Conservation (phyloP, 2,329 filamentous ascomycete genomes). For the Cercospora sojina region DNA sequence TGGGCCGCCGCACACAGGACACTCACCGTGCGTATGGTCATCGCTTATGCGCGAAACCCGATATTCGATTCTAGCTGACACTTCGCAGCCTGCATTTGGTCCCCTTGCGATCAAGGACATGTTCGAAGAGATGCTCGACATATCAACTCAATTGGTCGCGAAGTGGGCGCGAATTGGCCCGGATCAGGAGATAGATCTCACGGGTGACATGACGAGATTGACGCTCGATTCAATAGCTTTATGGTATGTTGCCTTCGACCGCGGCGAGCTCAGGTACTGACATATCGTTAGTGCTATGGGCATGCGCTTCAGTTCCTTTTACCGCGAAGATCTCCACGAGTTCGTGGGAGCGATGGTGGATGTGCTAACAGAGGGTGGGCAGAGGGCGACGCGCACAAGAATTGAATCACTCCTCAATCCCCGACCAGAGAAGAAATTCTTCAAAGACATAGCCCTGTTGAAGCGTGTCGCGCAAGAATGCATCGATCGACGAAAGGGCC, state of each 20-base stretch:
- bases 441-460: slow-evolving; percentile 58
- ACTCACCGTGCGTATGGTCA: slow-evolving; percentile 34
- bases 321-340: slow-evolving; percentile 64
- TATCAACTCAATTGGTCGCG: slow-evolving; percentile 36
- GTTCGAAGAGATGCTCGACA: slow-evolving; percentile 50
- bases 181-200: slow-evolving; percentile 56
- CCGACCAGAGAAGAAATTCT: slow-evolving; percentile 45
- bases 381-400: slow-evolving; percentile 44
- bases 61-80: slow-evolving; percentile 41
- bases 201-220: slow-evolving; percentile 69
- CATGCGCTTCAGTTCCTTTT: slow-evolving; percentile 69
- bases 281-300: slow-evolving; percentile 36
- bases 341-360: slow-evolving; percentile 62
- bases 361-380: slow-evolving; percentile 53
- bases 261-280: background rate
- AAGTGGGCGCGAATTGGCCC: slow-evolving; percentile 51
- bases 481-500: slow-evolving; percentile 65
- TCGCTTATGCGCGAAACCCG: slow-evolving; percentile 43
- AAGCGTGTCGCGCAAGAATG: slow-evolving; percentile 60
- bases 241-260: background rate
- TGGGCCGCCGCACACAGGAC: slow-evolving; percentile 44
- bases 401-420: slow-evolving; percentile 15
- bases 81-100: slow-evolving; percentile 60
- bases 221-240: slow-evolving; percentile 71
- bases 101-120: slow-evolving; percentile 66